A percentile compares a stretch with the other conserved stretches of the same genome.
Conservation (phyloP, 2,329 filamentous ascomycete genomes). For the Incumbomyces delicatus region DNA sequence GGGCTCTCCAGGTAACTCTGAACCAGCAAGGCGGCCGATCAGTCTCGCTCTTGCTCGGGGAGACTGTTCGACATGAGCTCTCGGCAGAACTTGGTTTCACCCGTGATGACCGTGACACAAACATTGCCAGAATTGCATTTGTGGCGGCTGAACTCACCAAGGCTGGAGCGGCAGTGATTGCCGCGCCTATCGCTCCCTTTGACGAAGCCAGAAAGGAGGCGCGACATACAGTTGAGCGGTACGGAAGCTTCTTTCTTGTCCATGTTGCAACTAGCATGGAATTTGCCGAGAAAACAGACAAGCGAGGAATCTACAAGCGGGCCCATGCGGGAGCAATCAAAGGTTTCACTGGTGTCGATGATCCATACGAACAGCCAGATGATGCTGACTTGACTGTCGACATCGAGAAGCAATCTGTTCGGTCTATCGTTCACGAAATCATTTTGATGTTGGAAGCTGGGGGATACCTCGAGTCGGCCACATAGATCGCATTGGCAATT, state of each 20-base stretch:
- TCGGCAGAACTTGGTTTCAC: conserved; percentile 94
- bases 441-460: conserved; percentile 81
- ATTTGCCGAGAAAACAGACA: conserved; percentile 90
- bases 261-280: conserved; percentile 91
- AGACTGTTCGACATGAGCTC: conserved; percentile 87
- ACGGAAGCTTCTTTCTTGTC: conserved; percentile 85
- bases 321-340: conserved; percentile 86
- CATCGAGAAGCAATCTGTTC: conserved; percentile 72
- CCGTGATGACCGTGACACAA: conserved; percentile 81
- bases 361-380: conserved; percentile 79
- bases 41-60: conserved; percentile 87
- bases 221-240: conserved; percentile 75
- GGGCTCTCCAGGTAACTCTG: conserved; percentile 89
- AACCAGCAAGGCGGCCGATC: conserved; percentile 96
- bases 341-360: conserved; percentile 96
- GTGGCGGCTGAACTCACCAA: conserved; percentile 91
- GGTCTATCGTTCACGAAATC: conserved; percentile 94
- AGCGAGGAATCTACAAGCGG: conserved; percentile 75
- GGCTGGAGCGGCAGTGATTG: conserved; percentile 87
- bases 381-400: conserved; percentile 82
- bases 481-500: background rate
- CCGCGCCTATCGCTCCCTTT: conserved; percentile 90
- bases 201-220: conserved; percentile 67
- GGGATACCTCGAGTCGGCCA: conserved; percentile 61
- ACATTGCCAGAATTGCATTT: conserved; percentile 93